Percentiles rank a stretch among this genome's conserved stretches.
phyloP scores from a whole-genome alignment of 2,329 filamentous ascomycete species.

The Colletotrichum sp. region DNA sequence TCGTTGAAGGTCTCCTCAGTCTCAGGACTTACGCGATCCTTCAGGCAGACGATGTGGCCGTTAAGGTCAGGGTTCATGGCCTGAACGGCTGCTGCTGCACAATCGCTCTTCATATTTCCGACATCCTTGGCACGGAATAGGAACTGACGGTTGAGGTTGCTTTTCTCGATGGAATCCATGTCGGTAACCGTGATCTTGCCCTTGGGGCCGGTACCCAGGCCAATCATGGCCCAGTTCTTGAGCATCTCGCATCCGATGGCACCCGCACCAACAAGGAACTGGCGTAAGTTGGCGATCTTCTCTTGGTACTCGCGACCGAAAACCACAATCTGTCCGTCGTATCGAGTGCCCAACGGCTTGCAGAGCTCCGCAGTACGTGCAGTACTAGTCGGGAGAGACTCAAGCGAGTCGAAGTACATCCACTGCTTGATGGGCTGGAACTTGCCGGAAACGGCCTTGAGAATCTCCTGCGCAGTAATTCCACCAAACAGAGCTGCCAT shows the following conservation, averaged over 20 bases:
- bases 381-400: slow-evolving; percentile 81
- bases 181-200: slow-evolving; percentile 94
- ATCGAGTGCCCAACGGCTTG: slow-evolving; percentile 83
- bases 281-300: slow-evolving; percentile 86
- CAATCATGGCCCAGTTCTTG: slow-evolving; percentile 99
- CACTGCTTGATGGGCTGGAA: slow-evolving; percentile 96
- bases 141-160: slow-evolving; percentile 97
- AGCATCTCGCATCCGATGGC: slow-evolving; percentile 99
- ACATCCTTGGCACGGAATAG: slow-evolving; percentile 94
- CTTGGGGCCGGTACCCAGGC: slow-evolving; percentile 84
- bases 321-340: slow-evolving; percentile 96
- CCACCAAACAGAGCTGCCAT: slow-evolving; percentile 97
- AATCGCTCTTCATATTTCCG: slow-evolving; percentile 95
- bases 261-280: slow-evolving; percentile 95
- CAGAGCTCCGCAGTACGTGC: slow-evolving; percentile 85
- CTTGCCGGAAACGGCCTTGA: slow-evolving; percentile 97
- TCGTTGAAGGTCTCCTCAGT: slow-evolving; percentile 97
- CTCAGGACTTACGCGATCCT: slow-evolving; percentile 88
- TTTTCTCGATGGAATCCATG: slow-evolving; percentile 99
- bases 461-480: slow-evolving; percentile 88
- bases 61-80: slow-evolving; percentile 93
- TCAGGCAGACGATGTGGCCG: slow-evolving; percentile 84
- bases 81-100: slow-evolving; percentile 86
- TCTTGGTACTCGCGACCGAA: slow-evolving; percentile 94
- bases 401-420: slow-evolving; percentile 98